Evolutionary conservation across 2,329 filamentous ascomycete species (phyloP).

Genomic region (Falciphora oryzae): DNA sequence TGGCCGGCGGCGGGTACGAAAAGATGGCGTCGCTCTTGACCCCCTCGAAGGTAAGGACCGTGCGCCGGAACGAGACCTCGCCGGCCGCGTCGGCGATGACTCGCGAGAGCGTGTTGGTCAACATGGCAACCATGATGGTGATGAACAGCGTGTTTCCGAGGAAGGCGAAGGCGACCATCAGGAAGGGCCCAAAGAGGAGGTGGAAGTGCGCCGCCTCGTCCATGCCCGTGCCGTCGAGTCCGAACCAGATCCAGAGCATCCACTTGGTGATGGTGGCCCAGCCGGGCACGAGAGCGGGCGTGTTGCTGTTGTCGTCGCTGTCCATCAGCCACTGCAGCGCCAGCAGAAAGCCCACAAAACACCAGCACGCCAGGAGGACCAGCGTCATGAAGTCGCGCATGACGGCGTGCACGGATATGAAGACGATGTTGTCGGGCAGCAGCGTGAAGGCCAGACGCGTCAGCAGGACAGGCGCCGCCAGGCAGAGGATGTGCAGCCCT

Average conservation of each 20-base stretch:
- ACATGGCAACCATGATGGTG: conserved; percentile 67
- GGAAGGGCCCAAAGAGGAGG: conserved; percentile 57
- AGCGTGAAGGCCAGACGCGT: conserved; percentile 78
- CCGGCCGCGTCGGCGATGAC: conserved; percentile 64
- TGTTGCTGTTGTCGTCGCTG: conserved; percentile 11
- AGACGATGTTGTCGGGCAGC: conserved; percentile 78
- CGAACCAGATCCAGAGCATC: conserved; percentile 95
- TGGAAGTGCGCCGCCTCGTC: conserved; percentile 54
- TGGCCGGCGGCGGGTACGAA: conserved; percentile 64
- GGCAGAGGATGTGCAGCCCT: conserved; percentile 71
- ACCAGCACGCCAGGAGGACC: conserved; percentile 72
- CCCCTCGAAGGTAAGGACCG: conserved; percentile 67
- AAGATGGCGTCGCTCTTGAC: conserved; percentile 69
- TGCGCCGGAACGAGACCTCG: conserved; percentile 66
- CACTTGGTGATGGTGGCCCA: conserved; percentile 67
- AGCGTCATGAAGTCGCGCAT: conserved; percentile 79
- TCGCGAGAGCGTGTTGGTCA: conserved; percentile 65
- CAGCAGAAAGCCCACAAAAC: conserved; percentile 75
- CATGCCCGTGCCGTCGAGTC: conserved; percentile 66
- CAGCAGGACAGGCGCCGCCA: conserved; percentile 71
- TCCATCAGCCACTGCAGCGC: conserved; percentile 66
- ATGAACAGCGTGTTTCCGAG: conserved; percentile 70
- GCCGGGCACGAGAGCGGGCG: not conserved
- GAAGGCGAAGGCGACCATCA: conserved; percentile 70
- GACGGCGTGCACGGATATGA: conserved; percentile 76